Evolutionary conservation across 805 yeast genomes (phyloP).

Genomic region (Vanderwaltozyma yarrowii): DNA sequence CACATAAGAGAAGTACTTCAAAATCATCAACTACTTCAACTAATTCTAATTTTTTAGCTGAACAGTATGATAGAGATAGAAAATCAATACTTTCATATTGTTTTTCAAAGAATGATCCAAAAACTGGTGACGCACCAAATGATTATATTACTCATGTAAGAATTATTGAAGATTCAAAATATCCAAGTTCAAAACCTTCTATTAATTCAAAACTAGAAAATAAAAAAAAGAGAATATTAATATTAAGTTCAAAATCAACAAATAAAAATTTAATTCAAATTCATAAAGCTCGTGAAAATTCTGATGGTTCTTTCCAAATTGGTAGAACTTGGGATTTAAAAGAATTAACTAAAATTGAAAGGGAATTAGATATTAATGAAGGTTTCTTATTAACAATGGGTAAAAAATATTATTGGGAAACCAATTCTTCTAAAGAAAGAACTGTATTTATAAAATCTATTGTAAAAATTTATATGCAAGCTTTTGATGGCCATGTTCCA

Average conservation of each 20-base stretch:
- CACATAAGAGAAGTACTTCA: conserved; percentile 27
- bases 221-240: conserved; percentile 53
- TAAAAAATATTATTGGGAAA: conserved; percentile 79
- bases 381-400: conserved; percentile 56
- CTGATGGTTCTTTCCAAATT: conserved; percentile 67
- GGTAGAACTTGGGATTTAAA: conserved; percentile 89
- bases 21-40: conserved; percentile 26
- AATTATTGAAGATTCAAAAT: conserved; percentile 63
- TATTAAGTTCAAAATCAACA: conserved; percentile 39
- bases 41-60: conserved; percentile 34
- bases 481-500: conserved; percentile 48
- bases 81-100: conserved; percentile 38
- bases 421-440: conserved; percentile 46
- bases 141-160: conserved; percentile 69
- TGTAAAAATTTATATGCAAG: conserved; percentile 43
- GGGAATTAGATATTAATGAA: conserved; percentile 41
- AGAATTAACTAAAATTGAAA: conserved; percentile 49
- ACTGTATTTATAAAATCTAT: conserved; percentile 46
- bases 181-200: conserved; percentile 63
- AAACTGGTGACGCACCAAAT: conserved; percentile 36
- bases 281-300: conserved; percentile 79
- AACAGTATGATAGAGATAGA: conserved; percentile 49
- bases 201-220: conserved; percentile 34
- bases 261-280: conserved; percentile 59
- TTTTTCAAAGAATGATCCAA: conserved; percentile 36